Conservation (phyloP, 2,329 filamentous ascomycete species). For the Diplodia mutila region DNA sequence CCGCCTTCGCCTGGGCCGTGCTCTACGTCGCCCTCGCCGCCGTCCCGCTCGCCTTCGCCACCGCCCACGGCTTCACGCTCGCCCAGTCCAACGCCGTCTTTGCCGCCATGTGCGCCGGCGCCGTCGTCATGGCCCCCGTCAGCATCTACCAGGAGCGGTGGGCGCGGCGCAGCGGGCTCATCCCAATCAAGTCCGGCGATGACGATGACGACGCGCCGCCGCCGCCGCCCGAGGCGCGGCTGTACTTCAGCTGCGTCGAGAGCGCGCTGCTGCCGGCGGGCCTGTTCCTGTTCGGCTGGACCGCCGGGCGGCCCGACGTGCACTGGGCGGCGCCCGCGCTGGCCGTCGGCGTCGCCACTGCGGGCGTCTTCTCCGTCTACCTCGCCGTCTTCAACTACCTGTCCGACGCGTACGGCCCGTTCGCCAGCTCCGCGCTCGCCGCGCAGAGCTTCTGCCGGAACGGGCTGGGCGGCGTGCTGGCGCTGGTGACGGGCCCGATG, state of each 20-base stretch:
- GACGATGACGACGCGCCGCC: too few species aligned
- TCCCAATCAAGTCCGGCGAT: too few species aligned
- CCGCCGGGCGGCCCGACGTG: slow-evolving; percentile 59
- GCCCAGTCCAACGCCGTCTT: slow-evolving; percentile 74
- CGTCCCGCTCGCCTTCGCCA: slow-evolving; percentile 75
- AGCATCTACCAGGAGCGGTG: slow-evolving; percentile 73
- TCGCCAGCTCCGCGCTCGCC: slow-evolving; percentile 82
- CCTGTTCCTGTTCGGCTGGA: slow-evolving; percentile 80
- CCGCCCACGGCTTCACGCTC: slow-evolving; percentile 68
- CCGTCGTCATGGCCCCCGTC: slow-evolving; percentile 66
- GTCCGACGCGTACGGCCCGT: slow-evolving; percentile 82
- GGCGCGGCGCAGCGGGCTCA: slow-evolving; percentile 51
- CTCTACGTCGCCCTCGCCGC: slow-evolving; percentile 83
- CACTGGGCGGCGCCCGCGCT: slow-evolving; percentile 75
- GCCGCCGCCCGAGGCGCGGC: slow-evolving; percentile 66
- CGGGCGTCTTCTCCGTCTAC: slow-evolving; percentile 86
- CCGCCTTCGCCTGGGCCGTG: slow-evolving; percentile 85
- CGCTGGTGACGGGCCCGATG: slow-evolving; percentile 73
- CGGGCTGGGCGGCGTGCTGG: slow-evolving; percentile 78
- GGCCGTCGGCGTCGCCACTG: slow-evolving; percentile 72
- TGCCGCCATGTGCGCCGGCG: slow-evolving; percentile 69
- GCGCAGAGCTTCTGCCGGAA: slow-evolving; percentile 87
- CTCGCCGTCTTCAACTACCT: slow-evolving; percentile 91
- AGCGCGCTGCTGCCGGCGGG: slow-evolving; percentile 76
- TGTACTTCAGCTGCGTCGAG: slow-evolving; percentile 82